Evolutionary conservation across 805 yeast genomes (phyloP), one percentile per base, ranked within the genome.

Genomic region (Saccharomycopsis microspora): DNA sequence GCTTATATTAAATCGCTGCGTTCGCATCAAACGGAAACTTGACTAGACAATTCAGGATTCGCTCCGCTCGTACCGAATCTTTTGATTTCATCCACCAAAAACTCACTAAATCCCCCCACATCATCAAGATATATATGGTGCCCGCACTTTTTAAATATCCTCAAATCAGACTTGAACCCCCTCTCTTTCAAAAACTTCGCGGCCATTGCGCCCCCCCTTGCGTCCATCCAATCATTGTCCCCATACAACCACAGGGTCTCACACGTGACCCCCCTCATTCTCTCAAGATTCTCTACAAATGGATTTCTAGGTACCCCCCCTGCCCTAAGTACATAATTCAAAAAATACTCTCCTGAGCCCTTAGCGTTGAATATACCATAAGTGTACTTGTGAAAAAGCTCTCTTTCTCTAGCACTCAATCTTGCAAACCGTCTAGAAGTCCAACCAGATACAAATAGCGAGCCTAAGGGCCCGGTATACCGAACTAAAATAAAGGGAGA

Each of bases 321-420:
- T 5, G 96, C 95, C 0, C 86, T 89, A 29, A 90, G 66, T 19
- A 88, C 68, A 58, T 82, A 84, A 55, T 86, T 84, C 54, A 93
- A 68, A 70, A 90, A 80, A 61, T 90, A 90, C 64, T 90, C 98
- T 5, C 97, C 97, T 0, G 94, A 85, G 0, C 98, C 98, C 3
- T 71, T 76, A 5, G 85, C 82, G 54, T 81, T 85, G 69, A 93
- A 93, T 8, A 89, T 85, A 3, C 80, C 76, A 63, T 90, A 89
- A 0, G 90, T 69, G 61, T 93, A 93, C 54, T 71, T 69, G 59
- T 93, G 97, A 54, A 90, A 66, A 4, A 76, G 67, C 28, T 64
- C 62, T 28, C 71, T 63, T 57, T 80, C 82, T 2, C 49, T 50
- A 5, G 62, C 53, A 1, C 68, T 58, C 39, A 85, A 65, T 39